phyloP scores from a whole-genome alignment of 2,329 filamentous ascomycete genomes.

The Epicoccum nigrum region DNA sequence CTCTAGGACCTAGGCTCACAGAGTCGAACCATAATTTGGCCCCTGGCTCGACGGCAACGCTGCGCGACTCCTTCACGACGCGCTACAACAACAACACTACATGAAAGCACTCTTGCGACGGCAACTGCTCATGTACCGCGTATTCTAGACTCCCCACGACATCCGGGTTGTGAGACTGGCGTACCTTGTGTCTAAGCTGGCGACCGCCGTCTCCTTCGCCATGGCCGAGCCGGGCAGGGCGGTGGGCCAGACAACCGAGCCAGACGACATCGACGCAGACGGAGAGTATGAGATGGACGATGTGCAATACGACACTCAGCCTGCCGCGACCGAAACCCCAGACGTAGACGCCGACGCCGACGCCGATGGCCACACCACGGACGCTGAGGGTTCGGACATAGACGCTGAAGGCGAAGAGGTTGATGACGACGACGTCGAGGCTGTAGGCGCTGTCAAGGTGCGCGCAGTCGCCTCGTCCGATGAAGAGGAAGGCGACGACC shows the following conservation, averaged over 20 bases:
- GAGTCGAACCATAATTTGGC: neutral
- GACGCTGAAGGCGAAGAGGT: conserved; percentile 52
- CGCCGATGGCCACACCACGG: conserved; percentile 43
- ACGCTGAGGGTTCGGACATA: conserved; percentile 51
- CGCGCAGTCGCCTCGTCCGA: conserved; percentile 41
- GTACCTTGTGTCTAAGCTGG: conserved; percentile 47
- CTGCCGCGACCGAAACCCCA: conserved; percentile 21
- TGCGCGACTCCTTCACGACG: conserved; percentile 34
- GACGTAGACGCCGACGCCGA: conserved; percentile 22
- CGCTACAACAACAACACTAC: conserved; percentile 29
- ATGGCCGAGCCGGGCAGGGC: conserved; percentile 51
- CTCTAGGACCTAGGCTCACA: neutral
- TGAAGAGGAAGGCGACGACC: conserved; percentile 49
- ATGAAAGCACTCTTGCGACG: conserved; percentile 34
- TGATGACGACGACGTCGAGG: conserved; percentile 59
- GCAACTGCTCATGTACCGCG: conserved; percentile 30
- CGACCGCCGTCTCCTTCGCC: conserved; percentile 49
- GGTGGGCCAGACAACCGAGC: conserved; percentile 42
- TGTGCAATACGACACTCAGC: conserved; percentile 38
- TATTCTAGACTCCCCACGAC: conserved; percentile 26
- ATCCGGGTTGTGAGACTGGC: conserved; percentile 40
- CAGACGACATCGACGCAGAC: conserved; percentile 47
- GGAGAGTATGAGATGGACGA: conserved; percentile 50
- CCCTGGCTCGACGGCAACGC: conserved; percentile 25
- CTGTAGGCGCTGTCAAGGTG: conserved; percentile 51